Base-by-base conservation (phyloP, 2,329 filamentous ascomycete genomes). In the Cytospora leucostoma region DNA sequence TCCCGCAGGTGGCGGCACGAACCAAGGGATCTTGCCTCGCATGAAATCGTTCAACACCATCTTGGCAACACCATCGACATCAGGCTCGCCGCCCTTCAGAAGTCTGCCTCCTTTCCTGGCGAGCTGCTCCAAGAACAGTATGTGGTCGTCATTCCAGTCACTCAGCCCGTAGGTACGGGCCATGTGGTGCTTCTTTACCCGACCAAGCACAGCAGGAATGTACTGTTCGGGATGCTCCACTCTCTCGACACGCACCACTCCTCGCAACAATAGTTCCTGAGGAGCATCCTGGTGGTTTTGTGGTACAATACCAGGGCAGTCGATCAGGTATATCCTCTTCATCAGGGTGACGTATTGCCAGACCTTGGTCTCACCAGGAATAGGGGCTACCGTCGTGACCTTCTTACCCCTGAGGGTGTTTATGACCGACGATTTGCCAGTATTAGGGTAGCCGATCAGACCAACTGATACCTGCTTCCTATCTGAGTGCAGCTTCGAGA, bases 11-110 rank as follows among this genome's bases (percentile, higher is more conserved):
- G 93, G 88, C 10, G 92, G 88, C 0, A 91, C 95, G 73, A 93
- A 99, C 95, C 96, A 99, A 1, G 95, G 95, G 33, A 98, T 91
- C 77, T 94, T 97, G 62, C 95, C 95, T 67, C 95, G 82, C 72
- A 98, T 86, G 74, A 98, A 99, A 73, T 99, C 95, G 71, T 97
- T 98, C 65, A 99, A 79, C 0, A 99, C 90, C 87, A 97, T 97
- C 77, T 97, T 97, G 1, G 95, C 95, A 55, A 97, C 93, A 70
- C 93, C 93, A 71, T 98, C 94, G 61, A 97, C 79, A 75, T 99
- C 95, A 4, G 94, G 90, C 74, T 98, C 95, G n/a, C 94, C 95
- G 63, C 92, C 94, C 74, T 92, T 93, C 17, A 98, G 80, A 21
- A 99, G 78, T 69, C 93, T 85, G 17, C 95, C 95, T 63, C 88